A percentile compares a stretch with the other conserved stretches of the same genome.
phyloP scores from a whole-genome alignment of 1,284 basidiomycete species.

The Wallemia mellicola region DNA sequence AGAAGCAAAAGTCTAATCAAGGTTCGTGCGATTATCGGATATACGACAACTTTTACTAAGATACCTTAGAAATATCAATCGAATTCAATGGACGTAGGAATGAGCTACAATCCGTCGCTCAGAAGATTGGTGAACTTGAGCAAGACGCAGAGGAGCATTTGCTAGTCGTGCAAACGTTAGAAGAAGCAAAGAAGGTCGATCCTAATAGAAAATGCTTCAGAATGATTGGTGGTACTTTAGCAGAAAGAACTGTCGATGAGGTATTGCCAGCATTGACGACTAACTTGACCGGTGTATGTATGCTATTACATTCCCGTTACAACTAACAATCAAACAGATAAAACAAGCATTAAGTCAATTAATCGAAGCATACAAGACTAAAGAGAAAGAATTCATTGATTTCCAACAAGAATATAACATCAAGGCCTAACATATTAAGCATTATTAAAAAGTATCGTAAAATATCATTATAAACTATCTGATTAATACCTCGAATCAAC shows the following conservation, averaged over 20 bases:
- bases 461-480: neutral
- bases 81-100: constrained; percentile 28
- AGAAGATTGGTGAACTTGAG: constrained; percentile 79
- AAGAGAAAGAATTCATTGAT: constrained; percentile 50
- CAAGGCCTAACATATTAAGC: constrained; percentile 14
- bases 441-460: neutral
- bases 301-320: constrained; percentile 3
- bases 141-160: constrained; percentile 73
- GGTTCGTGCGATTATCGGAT: neutral
- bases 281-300: constrained; percentile 41
- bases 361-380: constrained; percentile 54
- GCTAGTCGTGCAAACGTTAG: constrained; percentile 61
- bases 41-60: neutral
- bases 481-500: neutral
- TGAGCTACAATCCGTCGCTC: constrained; percentile 53
- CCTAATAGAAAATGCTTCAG: constrained; percentile 86
- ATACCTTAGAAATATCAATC: neutral
- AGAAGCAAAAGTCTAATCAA: neutral
- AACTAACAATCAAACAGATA: constrained; percentile 28
- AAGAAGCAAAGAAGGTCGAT: constrained; percentile 41
- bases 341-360: constrained; percentile 42
- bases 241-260: constrained; percentile 84
- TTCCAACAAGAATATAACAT: constrained; percentile 63
- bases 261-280: constrained; percentile 67
- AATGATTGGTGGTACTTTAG: constrained; percentile 78